Evolutionary conservation across 2,329 filamentous ascomycete species (phyloP), one percentile per base, ranked within the genome.

Genomic region (Clonostachys solani): DNA sequence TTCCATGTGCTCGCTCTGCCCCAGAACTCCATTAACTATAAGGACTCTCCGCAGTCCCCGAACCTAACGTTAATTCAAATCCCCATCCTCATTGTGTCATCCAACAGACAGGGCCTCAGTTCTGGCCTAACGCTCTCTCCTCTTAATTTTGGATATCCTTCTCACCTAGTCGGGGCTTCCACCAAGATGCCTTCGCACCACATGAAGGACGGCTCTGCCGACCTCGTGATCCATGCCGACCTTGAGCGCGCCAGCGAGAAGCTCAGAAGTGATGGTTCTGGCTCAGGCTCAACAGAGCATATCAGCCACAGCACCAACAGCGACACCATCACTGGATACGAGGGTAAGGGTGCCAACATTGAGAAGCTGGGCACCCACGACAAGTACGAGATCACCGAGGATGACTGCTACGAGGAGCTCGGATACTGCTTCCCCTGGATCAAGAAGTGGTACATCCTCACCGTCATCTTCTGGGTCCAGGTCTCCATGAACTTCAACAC

Each of bases 401-500:
- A 72, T 34, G 83, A 86, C 54, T 87, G 83, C 64, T 84, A 83
- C 61, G 73, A 78, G 17, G 73, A 87, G 57, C 72, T 89, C 1
- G 84, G 83, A 45, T 88, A 75, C 59, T 69, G 71, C 9, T 89
- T 80, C 52, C 68, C 83, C 0, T 62, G 53, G 12, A 75, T 67
- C 68, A 85, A 81, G 67, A 89, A 89, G 67, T 89, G 86, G 85
- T 80, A 72, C 58, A 86, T 89, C 56, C 76, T 89, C 47, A 76
- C 75, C n/a, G 75, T 88, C 60, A 86, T 89, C 62, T 88, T 88
- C 69, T 69, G 84, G 55, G 84, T 89, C 5, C 86, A 89, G 60
- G 79, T 83, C 2, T 88, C 85, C 5, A 89, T 89, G 85, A 89
- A 89, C 70, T 87, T 89, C 72, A 89, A 89, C 68, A 87, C 85